phyloP scores from a whole-genome alignment of 352 stramenopile species.

The Pythium guiyangense region DNA sequence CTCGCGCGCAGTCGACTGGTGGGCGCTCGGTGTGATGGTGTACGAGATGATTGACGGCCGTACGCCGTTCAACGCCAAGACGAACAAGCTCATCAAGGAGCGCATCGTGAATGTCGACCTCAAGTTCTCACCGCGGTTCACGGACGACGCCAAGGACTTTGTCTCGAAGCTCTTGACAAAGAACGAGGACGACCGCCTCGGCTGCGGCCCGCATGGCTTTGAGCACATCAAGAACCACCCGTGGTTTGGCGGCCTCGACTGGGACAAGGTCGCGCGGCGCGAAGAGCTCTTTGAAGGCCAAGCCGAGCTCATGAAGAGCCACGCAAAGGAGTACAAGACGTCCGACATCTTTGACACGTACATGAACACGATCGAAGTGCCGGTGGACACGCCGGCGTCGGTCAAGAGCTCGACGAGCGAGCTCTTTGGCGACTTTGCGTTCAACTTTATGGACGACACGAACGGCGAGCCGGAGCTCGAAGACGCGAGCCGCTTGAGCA shows the following conservation, averaged over 20 bases:
- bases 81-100: slow-evolving; percentile 82
- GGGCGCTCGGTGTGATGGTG: slow-evolving; percentile 83
- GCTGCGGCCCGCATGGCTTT: slow-evolving; percentile 85
- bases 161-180: slow-evolving; percentile 91
- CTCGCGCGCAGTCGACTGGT: slow-evolving; percentile 86
- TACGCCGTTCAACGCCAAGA: slow-evolving; percentile 87
- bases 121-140: slow-evolving; percentile 79
- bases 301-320: slow-evolving; percentile 70
- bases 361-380: slow-evolving; percentile 84
- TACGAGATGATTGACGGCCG: slow-evolving; percentile 88
- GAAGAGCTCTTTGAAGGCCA: slow-evolving; percentile 64
- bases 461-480: slow-evolving; percentile 24
- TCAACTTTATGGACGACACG: slow-evolving; percentile 74
- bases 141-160: slow-evolving; percentile 81
- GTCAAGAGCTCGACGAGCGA: slow-evolving; percentile 67
- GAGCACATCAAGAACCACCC: slow-evolving; percentile 84
- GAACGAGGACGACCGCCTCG: slow-evolving; percentile 90
- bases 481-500: slow-evolving; percentile 14
- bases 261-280: slow-evolving; percentile 63
- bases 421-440: slow-evolving; percentile 79
- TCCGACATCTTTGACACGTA: slow-evolving; percentile 84
- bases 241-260: slow-evolving; percentile 87
- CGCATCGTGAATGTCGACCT: slow-evolving; percentile 80
- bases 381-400: slow-evolving; percentile 76
- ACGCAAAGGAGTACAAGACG: slow-evolving; percentile 78